These are phyloP conservation scores for Linum trigynum DNA, from an alignment of 345 rosid genomes.

Conservation along the genomic window DNA sequence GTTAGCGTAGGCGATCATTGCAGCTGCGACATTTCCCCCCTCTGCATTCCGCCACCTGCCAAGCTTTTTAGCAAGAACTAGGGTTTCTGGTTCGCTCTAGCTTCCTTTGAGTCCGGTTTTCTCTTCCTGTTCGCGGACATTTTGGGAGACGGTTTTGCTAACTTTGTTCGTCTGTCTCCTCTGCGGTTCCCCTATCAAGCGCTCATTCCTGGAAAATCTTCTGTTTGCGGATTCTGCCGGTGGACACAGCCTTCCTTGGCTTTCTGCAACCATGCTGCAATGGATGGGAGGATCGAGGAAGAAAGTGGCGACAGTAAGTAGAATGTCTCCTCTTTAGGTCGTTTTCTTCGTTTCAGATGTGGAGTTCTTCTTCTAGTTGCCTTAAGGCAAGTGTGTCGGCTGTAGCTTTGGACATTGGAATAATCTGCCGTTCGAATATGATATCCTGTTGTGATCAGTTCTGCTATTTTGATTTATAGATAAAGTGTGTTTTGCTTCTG, in stretches of 20 bases:
- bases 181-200: background rate
- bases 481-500: slow-evolving; percentile 7
- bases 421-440: background rate
- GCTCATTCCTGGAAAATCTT: background rate
- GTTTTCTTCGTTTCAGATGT: background rate
- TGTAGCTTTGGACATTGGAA: background rate
- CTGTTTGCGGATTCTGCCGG: background rate
- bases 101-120: background rate
- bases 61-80: background rate
- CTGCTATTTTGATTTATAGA: background rate
- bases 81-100: background rate
- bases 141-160: background rate
- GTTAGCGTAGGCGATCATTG: background rate
- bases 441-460: background rate
- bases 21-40: background rate
- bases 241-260: background rate
- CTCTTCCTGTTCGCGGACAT: background rate
- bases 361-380: background rate
- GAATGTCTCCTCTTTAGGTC: background rate
- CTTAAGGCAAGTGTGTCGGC: background rate
- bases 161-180: background rate
- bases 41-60: background rate
- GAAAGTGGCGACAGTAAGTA: slow-evolving; percentile 58
- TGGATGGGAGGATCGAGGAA: slow-evolving; percentile 97
- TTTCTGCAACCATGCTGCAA: slow-evolving; percentile 44